Base-by-base conservation (phyloP, 2,329 filamentous ascomycete genomes). In the Beauveria pseudobassiana region DNA sequence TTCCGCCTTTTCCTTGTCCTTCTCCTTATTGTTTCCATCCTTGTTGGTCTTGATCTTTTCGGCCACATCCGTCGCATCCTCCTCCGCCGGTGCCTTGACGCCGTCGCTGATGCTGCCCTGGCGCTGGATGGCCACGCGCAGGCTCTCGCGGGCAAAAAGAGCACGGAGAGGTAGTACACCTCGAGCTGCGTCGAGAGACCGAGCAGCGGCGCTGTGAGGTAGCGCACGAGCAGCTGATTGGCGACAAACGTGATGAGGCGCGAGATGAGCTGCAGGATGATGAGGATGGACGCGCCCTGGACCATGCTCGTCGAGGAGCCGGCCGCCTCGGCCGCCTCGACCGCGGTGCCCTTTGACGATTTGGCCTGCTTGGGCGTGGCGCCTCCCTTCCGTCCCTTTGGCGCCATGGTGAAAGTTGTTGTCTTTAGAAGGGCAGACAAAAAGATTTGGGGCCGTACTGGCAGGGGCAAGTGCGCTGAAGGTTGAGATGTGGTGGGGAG, bases 121-220 rank as follows among this genome's bases (percentile, higher is more conserved):
- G 57, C 95, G 83, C 75, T 98, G 93, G 42, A 96, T 85, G 28
- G 93, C 92, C n/a, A 96, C 88, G 18, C 95, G 88, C 54, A 98
- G 78, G 69, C 89, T 93, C 75, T 99, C 95, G 45, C 95, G 84
- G 0, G 95, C 89, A 70, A 99, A 98, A 96, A 97, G 0, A 99
- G 82, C n/a, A 96, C 87, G 0, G 92, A 91, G 50, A 96, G 88
- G 63, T 93, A 93, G 73, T 93, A 97, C 1, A 98, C 86, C 69
- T 99, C 95, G 3, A 99, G 82, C 73, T 97, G 95, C 0, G 93
- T 88, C 2, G 93, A 89, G 5, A 96, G 81, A 6, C 93, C 95
- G 1, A 99, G 83, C 0, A 96, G 81, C 63, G 88, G 84, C 0
- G 95, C 93, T 1, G 92, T 96, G 50, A 98, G 79, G 72, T 90